Percentiles rank a stretch among this genome's conserved stretches.
Conservation (phyloP, 2,329 filamentous ascomycete genomes). For the Neopestalotiopsis clavispora region DNA sequence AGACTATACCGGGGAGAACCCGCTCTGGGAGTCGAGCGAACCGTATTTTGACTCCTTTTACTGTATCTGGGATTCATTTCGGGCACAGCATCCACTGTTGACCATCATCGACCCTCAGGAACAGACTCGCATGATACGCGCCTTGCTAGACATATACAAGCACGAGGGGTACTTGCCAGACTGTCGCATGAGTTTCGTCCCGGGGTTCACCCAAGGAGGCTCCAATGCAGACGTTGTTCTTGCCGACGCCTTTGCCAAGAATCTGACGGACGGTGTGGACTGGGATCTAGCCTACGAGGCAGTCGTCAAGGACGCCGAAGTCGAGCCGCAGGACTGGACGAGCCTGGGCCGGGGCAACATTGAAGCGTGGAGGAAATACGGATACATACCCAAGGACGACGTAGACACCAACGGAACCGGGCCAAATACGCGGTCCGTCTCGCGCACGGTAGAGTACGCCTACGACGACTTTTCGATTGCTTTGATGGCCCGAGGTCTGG, state of each 20-base stretch:
- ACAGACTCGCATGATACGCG: constrained; percentile 73
- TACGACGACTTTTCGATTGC: constrained; percentile 79
- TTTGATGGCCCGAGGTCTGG: constrained; percentile 64
- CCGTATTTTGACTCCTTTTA: constrained; percentile 76
- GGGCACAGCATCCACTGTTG: constrained; percentile 73
- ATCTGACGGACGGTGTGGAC: constrained; percentile 65
- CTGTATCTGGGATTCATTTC: constrained; percentile 77
- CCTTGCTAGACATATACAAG: constrained; percentile 73
- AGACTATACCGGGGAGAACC: constrained; percentile 79
- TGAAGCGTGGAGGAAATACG: constrained; percentile 70
- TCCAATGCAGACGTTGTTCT: constrained; percentile 78
- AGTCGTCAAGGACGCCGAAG: constrained; percentile 73
- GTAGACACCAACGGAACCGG: constrained; percentile 67
- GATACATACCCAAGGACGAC: constrained; percentile 75
- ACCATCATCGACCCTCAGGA: constrained; percentile 72
- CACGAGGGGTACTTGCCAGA: constrained; percentile 70
- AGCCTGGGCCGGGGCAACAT: constrained; percentile 74
- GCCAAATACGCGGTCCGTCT: constrained; percentile 71
- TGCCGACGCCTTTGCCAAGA: constrained; percentile 73
- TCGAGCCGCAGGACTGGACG: constrained; percentile 70
- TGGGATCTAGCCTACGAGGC: constrained; percentile 77
- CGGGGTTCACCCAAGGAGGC: constrained; percentile 77
- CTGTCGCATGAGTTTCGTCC: constrained; percentile 78
- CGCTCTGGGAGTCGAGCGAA: constrained; percentile 69
- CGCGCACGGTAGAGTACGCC: constrained; percentile 78